These are phyloP conservation scores for Cylindrodendrum hubeiense DNA, from an alignment of 2,329 filamentous ascomycete genomes.

Conservation along the genomic window DNA sequence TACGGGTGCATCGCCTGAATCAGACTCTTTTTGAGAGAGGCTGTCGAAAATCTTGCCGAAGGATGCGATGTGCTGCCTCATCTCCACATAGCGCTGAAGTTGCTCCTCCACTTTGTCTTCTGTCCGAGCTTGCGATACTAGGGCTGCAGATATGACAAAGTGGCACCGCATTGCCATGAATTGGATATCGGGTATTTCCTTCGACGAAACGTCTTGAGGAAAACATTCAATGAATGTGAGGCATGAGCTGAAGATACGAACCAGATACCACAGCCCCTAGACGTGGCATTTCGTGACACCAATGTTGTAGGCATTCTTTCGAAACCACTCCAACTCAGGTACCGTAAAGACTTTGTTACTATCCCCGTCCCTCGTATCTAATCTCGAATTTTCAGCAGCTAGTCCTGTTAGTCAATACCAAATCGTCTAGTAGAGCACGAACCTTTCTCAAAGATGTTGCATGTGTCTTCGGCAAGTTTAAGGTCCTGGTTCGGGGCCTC, in stretches of 20 bases:
- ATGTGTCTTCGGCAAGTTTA: slow-evolving; percentile 62
- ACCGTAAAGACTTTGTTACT: slow-evolving; percentile 67
- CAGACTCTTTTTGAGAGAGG: slow-evolving; percentile 54
- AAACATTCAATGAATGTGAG: slow-evolving; percentile 65
- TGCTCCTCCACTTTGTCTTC: slow-evolving; percentile 63
- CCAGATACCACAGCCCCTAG: slow-evolving; percentile 66
- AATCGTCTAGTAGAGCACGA: slow-evolving; percentile 5
- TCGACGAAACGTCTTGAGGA: slow-evolving; percentile 58
- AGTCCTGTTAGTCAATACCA: slow-evolving; percentile 17
- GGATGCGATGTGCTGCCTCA: slow-evolving; percentile 69
- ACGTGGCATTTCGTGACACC: slow-evolving; percentile 70
- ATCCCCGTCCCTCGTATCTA: slow-evolving; percentile 52
- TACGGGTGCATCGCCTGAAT: slow-evolving; percentile 56
- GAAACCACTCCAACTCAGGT: slow-evolving; percentile 85
- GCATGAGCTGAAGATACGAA: slow-evolving; percentile 68
- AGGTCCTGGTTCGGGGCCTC: slow-evolving; percentile 5
- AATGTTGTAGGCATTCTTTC: slow-evolving; percentile 84
- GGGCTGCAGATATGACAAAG: slow-evolving; percentile 71
- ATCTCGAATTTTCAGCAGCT: slow-evolving; percentile 47
- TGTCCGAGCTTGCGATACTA: slow-evolving; percentile 64
- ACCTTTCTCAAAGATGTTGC: slow-evolving; percentile 63
- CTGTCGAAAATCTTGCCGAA: slow-evolving; percentile 72
- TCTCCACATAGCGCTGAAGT: slow-evolving; percentile 71
- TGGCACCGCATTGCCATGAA: slow-evolving; percentile 77
- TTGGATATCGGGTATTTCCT: slow-evolving; percentile 60